Base-by-base conservation (phyloP, 139 green algal species). In the Zygnema circumcarinatum region DNA sequence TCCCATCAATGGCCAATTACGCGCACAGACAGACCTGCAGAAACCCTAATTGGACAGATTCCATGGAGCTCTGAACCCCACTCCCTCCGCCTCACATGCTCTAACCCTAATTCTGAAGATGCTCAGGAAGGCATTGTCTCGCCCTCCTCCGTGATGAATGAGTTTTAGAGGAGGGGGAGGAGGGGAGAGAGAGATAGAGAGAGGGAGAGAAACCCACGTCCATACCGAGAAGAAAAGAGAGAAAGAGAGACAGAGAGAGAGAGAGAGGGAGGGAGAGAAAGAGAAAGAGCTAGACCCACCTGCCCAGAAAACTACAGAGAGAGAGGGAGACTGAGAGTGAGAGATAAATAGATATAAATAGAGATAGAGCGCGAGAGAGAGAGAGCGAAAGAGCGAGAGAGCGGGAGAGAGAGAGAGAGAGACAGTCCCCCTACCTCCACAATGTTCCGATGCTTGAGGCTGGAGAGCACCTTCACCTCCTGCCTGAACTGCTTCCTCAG, bases 381-480 rank as follows among this genome's bases (percentile, higher is more conserved):
- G 16, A 78, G 69, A 78, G 16, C 7, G 36, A 42, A 42, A 39
- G 11, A 3, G 35, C 7, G 7, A 25, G 69, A 25, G 11, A 42
- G 16, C 7, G 16, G 11, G 11, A 3, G 35, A 78, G 69, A 3
- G 3, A 25, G 16, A 42, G 11, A 53, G 16, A 39, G 11, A 53
- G 11, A 42, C 7, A 39, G 16, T 40, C 11, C 7, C 7, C 35
- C 16, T 41, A 88, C 83, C 72, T 88, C 32, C 32, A 88, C 83
- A 52, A 88, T 84, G 72, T 84, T 88, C 41, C 33, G 72, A 39
- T 88, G 83, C 11, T 76, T n/a, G 11, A 88, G 73, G 35, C 38
- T 41, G 41, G 74, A 68, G 52, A 75, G 81, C 7, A 88, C 83
- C 52, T 2, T 11, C 42, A 88, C 74, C 72, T 88, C 83, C 83